Base-by-base conservation (phyloP, 2,329 filamentous ascomycete genomes). In the Cadophora gregata region DNA sequence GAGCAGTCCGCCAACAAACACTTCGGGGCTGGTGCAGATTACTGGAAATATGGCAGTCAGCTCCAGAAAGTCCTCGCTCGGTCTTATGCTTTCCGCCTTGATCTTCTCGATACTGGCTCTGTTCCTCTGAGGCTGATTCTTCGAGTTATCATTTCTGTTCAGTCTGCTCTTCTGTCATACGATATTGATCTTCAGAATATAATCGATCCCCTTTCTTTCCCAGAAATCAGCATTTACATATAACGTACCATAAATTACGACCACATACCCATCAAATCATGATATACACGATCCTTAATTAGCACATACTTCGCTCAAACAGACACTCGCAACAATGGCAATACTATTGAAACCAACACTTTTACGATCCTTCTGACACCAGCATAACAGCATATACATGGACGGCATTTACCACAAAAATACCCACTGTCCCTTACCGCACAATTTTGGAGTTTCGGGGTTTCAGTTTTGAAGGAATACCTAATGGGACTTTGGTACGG, bases 251-350 rank as follows among this genome's bases (percentile, higher is more conserved):
- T 63, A 38, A 63, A 25, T 63, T 63, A 31, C 38, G 24, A 56
- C 16, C 31, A 24, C 29, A 38, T 50, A 27, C 1, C n/a, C 12
- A 19, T 56, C 62, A 63, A 5, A 19, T 56, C 62, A 63, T 63
- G 62, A 58, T 63, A 59, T 38, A 29, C 59, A 61, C 59, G 59
- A 25, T 61, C 59, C 59, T 61, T 61, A 61, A 42, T 42, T 16
- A 19, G 24, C 31, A 51, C 25, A 29, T 51, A 51, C 25, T n/a
- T n/a, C n/a, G n/a, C n/a, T n/a, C n/a, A n/a, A n/a, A 48, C 19
- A 19, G 19, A 24, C n/a, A 24, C 45, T 19, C 45, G 24, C 16
- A 48, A 19, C 31, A 36, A n/a, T n/a, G n/a, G n/a, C n/a, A n/a
- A n/a, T n/a, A n/a, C n/a, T n/a, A n/a, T n/a, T n/a, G n/a, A n/a